phyloP scores from a whole-genome alignment of 192 early-diverging fungal species.

The Coemansia sp. region DNA sequence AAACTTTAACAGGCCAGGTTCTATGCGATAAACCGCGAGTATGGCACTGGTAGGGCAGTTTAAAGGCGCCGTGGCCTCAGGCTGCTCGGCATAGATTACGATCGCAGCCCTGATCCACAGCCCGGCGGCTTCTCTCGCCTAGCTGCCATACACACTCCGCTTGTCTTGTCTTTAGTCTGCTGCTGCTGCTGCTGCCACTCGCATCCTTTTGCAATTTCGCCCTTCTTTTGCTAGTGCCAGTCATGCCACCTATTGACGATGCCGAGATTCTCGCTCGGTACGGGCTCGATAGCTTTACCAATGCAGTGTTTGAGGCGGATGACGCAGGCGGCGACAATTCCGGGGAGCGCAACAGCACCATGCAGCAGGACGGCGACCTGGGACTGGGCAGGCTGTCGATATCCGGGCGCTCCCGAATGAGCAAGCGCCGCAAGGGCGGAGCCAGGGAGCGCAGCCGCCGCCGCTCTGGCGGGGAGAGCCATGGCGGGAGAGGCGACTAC shows the following conservation, averaged over 20 bases:
- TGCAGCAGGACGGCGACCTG: conserved; percentile 11
- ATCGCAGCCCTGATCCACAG: too few species aligned
- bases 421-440: conserved; percentile 7
- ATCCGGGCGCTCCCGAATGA: conserved; percentile 8
- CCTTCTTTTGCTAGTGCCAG: neutral
- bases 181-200: too few species aligned
- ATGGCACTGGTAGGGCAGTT: too few species aligned
- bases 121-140: too few species aligned
- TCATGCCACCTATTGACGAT: conserved; percentile 41
- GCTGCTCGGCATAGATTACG: too few species aligned
- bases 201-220: neutral
- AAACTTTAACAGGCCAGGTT: too few species aligned
- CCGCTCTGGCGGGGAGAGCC: conserved; percentile 5
- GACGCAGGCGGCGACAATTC: conserved; percentile 8
- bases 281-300: conserved; percentile 41
- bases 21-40: too few species aligned
- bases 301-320: conserved; percentile 14
- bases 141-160: too few species aligned
- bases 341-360: conserved; percentile 1
- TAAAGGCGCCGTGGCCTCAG: too few species aligned
- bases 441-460: conserved; percentile 2
- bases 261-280: conserved; percentile 45
- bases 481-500: conserved; percentile 1
- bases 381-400: conserved; percentile 14
- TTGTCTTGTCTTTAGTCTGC: too few species aligned